A percentile compares a stretch with the other conserved stretches of the same genome.
These are phyloP conservation scores for Cupressus sempervirens DNA, from an alignment of 75 land plant species.

Conservation along the genomic window DNA sequence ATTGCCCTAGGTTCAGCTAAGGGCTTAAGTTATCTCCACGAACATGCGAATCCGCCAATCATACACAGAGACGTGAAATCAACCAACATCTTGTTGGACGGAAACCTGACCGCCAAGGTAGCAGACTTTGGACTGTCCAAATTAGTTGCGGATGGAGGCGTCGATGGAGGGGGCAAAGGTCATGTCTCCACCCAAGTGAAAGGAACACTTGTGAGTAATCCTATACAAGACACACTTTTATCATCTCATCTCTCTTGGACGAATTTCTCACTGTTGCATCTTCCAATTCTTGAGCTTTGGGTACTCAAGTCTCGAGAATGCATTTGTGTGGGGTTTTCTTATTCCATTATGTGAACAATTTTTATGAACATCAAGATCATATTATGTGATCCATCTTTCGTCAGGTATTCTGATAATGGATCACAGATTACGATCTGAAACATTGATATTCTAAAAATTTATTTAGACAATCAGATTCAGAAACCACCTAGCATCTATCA, in stretches of 20 bases:
- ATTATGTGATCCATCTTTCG: too few relatives aligned
- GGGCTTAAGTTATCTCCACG: conserved; percentile 78
- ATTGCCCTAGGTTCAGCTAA: conserved; percentile 73
- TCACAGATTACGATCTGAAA: too few relatives aligned
- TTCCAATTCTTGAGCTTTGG: too few relatives aligned
- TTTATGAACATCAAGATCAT: too few relatives aligned
- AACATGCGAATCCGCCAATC: conserved; percentile 78
- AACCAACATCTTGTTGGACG: conserved; percentile 70
- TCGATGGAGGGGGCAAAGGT: conserved; percentile 24
- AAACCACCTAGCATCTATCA: too few relatives aligned
- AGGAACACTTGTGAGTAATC: conserved; percentile 71
- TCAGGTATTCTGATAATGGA: too few relatives aligned
- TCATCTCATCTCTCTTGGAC: not conserved
- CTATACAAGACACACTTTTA: not conserved
- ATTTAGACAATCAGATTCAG: too few relatives aligned
- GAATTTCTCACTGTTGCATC: not conserved
- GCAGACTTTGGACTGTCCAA: conserved; percentile 88
- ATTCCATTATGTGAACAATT: too few relatives aligned
- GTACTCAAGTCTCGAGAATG: too few relatives aligned
- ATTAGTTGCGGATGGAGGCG: conserved; percentile 36
- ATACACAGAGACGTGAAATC: conserved; percentile 89
- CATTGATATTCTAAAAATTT: too few relatives aligned
- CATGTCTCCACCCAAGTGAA: conserved; percentile 74
- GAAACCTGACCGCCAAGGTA: conserved; percentile 73
- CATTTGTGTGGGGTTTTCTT: too few relatives aligned